These are phyloP conservation scores for Sarocladiaceae sp. DNA, from an alignment of 2,329 filamentous ascomycete species.

Conservation along the genomic window DNA sequence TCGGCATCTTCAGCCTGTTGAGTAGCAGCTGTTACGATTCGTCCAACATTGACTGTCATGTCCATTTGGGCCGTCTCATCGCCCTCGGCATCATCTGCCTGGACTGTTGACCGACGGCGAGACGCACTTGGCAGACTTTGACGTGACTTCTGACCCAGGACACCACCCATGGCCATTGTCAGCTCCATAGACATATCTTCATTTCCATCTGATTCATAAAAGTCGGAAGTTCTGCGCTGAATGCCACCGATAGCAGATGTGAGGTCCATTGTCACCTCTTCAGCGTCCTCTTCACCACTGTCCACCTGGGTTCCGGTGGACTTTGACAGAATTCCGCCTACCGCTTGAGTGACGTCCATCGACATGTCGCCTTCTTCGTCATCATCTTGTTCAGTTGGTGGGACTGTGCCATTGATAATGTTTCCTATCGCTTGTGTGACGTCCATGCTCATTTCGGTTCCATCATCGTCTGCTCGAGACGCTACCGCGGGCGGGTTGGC, in stretches of 20 bases:
- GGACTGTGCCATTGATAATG: conserved; percentile 34
- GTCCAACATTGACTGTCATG: conserved; percentile 55
- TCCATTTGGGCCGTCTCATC: conserved; percentile 49
- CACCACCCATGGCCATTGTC: conserved; percentile 59
- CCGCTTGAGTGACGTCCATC: conserved; percentile 86
- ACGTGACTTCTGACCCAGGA: conserved; percentile 34
- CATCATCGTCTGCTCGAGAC: conserved; percentile 19
- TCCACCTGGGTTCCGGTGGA: conserved; percentile 17
- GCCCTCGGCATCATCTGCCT: conserved; percentile 27
- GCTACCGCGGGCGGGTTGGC: neutral
- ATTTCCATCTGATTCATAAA: conserved; percentile 38
- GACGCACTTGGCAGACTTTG: conserved; percentile 17
- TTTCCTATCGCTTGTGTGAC: conserved; percentile 52
- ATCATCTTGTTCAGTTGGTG: conserved; percentile 23
- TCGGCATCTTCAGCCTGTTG: conserved; percentile 22
- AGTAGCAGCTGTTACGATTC: conserved; percentile 39
- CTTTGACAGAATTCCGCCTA: conserved; percentile 70
- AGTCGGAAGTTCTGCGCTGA: conserved; percentile 28
- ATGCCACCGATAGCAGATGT: conserved; percentile 77
- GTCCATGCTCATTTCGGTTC: conserved; percentile 27
- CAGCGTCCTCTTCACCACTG: conserved; percentile 25
- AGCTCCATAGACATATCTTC: conserved; percentile 80
- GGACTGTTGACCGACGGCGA: conserved; percentile 17
- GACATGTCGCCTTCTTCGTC: conserved; percentile 67
- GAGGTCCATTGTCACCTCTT: conserved; percentile 67